These are phyloP conservation scores for Ocimum tenuiflorum DNA, from an alignment of 257 asterid species.

Conservation along the genomic window DNA sequence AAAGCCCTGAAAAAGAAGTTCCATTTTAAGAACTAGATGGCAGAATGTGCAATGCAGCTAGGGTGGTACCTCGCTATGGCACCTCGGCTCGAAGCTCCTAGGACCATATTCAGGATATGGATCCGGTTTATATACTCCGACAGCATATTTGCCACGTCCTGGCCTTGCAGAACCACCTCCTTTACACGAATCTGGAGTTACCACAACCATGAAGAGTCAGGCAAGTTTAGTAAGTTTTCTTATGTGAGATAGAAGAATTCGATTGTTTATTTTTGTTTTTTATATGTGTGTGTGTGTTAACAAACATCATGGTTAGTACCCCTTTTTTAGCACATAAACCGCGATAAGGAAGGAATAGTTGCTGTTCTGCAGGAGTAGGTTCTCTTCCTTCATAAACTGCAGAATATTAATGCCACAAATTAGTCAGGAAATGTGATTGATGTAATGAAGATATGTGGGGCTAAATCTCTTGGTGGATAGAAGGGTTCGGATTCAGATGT, in stretches of 20 bases:
- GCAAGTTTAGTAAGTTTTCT: neutral
- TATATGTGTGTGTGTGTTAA: neutral
- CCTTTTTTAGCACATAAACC: conserved; percentile 84
- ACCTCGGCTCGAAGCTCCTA: conserved; percentile 64
- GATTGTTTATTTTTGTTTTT: no score
- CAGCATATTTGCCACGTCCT: conserved; percentile 47
- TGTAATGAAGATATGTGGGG: no score
- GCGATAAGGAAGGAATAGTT: conserved; percentile 66
- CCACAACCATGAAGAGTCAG: neutral
- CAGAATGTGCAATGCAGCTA: no score
- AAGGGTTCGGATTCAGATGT: no score
- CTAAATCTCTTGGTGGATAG: no score
- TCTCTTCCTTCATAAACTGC: conserved; percentile 60
- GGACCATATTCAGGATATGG: conserved; percentile 41
- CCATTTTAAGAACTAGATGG: no score
- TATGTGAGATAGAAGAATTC: neutral
- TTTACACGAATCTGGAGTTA: conserved; percentile 48
- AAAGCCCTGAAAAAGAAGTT: conserved; percentile 35
- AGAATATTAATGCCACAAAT: neutral
- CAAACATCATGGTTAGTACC: conserved; percentile 30
- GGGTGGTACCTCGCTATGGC: conserved; percentile 36
- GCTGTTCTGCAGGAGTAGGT: conserved; percentile 57
- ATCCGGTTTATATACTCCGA: conserved; percentile 35
- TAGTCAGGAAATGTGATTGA: no score
- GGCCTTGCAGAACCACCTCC: conserved; percentile 61